Percentiles rank a stretch among this genome's conserved stretches.
These are phyloP conservation scores for Yamadazyma scolyti DNA, from an alignment of 805 yeast genomes.

Conservation along the genomic window DNA sequence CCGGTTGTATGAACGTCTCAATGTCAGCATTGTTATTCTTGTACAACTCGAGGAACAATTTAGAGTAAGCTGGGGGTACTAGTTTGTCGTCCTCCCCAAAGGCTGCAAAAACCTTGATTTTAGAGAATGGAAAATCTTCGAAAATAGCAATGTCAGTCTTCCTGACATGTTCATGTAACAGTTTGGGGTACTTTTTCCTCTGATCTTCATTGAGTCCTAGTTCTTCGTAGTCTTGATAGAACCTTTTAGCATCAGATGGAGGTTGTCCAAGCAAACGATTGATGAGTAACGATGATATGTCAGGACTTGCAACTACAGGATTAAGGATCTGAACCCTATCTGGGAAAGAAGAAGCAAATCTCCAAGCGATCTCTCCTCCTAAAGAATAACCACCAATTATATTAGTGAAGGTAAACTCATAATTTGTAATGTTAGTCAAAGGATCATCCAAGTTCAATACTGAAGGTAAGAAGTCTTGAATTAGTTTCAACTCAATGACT, in stretches of 20 bases:
- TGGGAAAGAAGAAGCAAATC: constrained; percentile 38
- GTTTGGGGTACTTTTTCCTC: constrained; percentile 25
- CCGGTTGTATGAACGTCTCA: constrained; percentile 25
- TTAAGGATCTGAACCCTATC: constrained; percentile 35
- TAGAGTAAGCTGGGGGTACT: constrained; percentile 32
- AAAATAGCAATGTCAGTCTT: constrained; percentile 26
- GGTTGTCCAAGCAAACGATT: constrained; percentile 30
- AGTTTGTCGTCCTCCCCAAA: constrained; percentile 33
- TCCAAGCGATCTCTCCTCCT: constrained; percentile 56
- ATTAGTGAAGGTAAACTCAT: constrained; percentile 26
- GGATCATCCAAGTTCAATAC: constrained; percentile 27
- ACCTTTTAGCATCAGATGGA: constrained; percentile 11
- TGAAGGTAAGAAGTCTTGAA: constrained; percentile 44
- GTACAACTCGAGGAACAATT: constrained; percentile 29
- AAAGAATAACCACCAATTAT: constrained; percentile 49
- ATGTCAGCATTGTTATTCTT: constrained; percentile 20
- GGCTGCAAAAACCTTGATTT: constrained; percentile 31
- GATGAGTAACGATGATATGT: constrained; percentile 41
- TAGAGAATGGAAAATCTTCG: constrained; percentile 28
- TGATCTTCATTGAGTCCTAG: constrained; percentile 26
- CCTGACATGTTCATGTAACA: constrained; percentile 27
- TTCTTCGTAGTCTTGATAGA: constrained; percentile 24
- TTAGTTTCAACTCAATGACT: constrained; percentile 39
- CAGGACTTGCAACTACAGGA: constrained; percentile 51
- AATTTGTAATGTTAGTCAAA: constrained; percentile 5